Conservation (phyloP, 2,329 filamentous ascomycete species). For the Colletotrichum musae region DNA sequence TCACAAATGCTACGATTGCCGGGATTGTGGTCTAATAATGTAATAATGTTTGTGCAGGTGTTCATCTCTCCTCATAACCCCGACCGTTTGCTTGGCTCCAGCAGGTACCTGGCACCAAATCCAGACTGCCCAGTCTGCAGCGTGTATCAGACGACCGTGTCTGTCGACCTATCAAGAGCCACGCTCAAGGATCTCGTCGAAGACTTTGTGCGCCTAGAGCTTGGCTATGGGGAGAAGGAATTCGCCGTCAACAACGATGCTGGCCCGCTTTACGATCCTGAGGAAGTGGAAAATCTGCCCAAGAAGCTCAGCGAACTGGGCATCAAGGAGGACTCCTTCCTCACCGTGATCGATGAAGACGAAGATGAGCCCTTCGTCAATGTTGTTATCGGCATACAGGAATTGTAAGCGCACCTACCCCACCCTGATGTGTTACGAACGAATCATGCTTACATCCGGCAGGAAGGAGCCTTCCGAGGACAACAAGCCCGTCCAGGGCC, state of each 20-base stretch:
- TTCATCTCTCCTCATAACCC: conserved; percentile 81
- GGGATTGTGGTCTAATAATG: conserved; percentile 11
- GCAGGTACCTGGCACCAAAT: conserved; percentile 76
- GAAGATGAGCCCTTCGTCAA: conserved; percentile 83
- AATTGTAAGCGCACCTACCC: conserved; percentile 63
- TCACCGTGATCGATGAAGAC: conserved; percentile 89
- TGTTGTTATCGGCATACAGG: conserved; percentile 79
- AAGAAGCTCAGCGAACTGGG: conserved; percentile 86
- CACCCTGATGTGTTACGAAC: background rate
- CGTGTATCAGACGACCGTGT: conserved; percentile 76
- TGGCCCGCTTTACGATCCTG: conserved; percentile 88
- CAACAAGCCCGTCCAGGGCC: conserved; percentile 70
- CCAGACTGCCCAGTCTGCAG: conserved; percentile 88
- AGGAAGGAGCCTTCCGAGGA: conserved; percentile 61
- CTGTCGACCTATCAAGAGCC: conserved; percentile 78
- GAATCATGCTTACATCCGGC: conserved; percentile 46
- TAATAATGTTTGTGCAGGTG: conserved; percentile 61
- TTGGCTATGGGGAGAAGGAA: conserved; percentile 84
- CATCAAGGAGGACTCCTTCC: conserved; percentile 80
- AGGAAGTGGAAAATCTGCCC: conserved; percentile 86
- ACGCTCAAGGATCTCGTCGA: conserved; percentile 87
- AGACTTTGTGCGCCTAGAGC: conserved; percentile 75
- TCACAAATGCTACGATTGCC: background rate
- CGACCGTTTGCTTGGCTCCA: conserved; percentile 71
- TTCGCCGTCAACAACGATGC: conserved; percentile 82